These are phyloP conservation scores for Phaeodactylum tricornutum DNA, from an alignment of 108 stramenopile genomes.

Conservation along the genomic window DNA sequence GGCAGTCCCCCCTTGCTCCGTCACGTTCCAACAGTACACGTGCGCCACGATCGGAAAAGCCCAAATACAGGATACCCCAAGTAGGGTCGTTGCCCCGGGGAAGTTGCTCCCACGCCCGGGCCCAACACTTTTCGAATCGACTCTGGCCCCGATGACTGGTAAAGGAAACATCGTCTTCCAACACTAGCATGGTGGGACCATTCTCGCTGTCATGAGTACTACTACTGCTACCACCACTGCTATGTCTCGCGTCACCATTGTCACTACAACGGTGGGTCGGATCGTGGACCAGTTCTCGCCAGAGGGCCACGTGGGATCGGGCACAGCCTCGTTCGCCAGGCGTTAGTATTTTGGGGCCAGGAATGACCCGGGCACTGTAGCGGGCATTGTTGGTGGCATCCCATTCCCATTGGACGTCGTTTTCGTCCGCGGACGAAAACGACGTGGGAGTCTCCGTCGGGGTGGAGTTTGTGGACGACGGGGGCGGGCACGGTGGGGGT, in stretches of 20 bases:
- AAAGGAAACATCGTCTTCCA: constrained; percentile 16
- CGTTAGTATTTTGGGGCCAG: constrained; percentile 10
- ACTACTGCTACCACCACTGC: no score
- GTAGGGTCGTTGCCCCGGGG: no score
- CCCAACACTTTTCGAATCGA: constrained; percentile 15
- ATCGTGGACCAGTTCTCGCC: constrained; percentile 12
- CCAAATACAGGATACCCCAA: constrained; percentile 35
- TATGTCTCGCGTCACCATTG: neutral
- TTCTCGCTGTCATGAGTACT: neutral
- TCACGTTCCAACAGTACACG: neutral
- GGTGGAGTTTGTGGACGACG: no score
- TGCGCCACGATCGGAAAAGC: constrained; percentile 34
- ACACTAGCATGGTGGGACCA: constrained; percentile 15
- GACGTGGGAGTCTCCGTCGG: no score
- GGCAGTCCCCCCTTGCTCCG: no score
- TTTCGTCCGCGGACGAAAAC: no score
- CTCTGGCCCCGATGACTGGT: neutral
- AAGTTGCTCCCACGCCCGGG: constrained; percentile 5
- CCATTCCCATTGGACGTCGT: constrained; percentile 18
- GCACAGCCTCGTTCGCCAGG: constrained; percentile 37
- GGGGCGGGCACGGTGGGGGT: no score
- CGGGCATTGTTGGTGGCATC: constrained; percentile 28
- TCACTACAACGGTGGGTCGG: no score
- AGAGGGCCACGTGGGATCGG: constrained; percentile 24
- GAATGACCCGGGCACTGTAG: constrained; percentile 14